phyloP scores from a whole-genome alignment of 192 early-diverging fungal species.

The Coemansia sp. region DNA sequence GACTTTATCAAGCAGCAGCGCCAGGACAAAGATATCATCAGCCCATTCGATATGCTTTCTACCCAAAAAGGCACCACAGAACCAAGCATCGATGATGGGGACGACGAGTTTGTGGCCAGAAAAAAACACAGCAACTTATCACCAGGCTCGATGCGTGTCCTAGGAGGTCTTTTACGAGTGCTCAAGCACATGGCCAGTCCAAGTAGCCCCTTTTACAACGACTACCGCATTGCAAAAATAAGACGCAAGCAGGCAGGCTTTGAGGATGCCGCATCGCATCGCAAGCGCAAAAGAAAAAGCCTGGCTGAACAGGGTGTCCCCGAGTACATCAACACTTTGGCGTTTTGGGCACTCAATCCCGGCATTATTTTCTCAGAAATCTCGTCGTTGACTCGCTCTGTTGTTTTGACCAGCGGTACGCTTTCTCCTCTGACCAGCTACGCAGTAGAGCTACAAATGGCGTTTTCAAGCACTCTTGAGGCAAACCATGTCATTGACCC shows the following conservation, averaged over 20 bases:
- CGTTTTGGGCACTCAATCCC: conserved; percentile 44
- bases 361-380: conserved; percentile 49
- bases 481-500: conserved; percentile 68
- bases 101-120: not conserved
- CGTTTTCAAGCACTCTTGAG: conserved; percentile 57
- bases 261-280: not conserved
- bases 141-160: conserved; percentile 16
- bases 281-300: conserved; percentile 4
- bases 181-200: conserved; percentile 12
- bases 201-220: conserved; percentile 10
- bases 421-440: conserved; percentile 67
- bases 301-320: not conserved
- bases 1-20: conserved; percentile 20
- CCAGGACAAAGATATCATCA: conserved; percentile 2
- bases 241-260: conserved; percentile 2
- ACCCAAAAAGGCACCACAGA: not conserved
- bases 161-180: conserved; percentile 31
- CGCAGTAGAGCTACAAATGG: conserved; percentile 57
- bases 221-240: conserved; percentile 39
- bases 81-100: not conserved
- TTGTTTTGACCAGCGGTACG: conserved; percentile 67
- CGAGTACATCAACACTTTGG: conserved; percentile 22
- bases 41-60: not conserved
- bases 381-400: conserved; percentile 42
- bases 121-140: conserved; percentile 14